Percentiles rank a stretch among this genome's conserved stretches.
phyloP scores from a whole-genome alignment of 495 filamentous ascomycete genomes.

The Xylaria sp. region DNA sequence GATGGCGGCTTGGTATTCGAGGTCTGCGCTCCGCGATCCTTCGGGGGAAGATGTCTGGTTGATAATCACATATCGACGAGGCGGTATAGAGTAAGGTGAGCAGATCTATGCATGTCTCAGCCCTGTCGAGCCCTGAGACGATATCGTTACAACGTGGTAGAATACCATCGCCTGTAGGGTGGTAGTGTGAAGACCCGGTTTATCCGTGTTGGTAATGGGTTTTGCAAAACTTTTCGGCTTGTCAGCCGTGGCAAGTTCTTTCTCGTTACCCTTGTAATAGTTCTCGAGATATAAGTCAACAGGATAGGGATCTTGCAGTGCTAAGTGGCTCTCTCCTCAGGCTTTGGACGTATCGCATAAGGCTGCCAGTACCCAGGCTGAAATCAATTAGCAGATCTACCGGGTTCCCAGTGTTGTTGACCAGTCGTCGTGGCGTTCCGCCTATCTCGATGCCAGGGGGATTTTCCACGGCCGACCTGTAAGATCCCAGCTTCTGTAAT shows the following conservation, averaged over 20 bases:
- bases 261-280: background rate
- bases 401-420: background rate
- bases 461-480: slow-evolving; percentile 16
- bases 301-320: slow-evolving; percentile 4
- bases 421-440: slow-evolving; percentile 20
- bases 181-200: background rate
- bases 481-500: slow-evolving; percentile 9
- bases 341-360: background rate
- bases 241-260: background rate
- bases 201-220: slow-evolving; percentile 1
- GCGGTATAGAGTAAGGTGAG: background rate
- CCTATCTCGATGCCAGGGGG: slow-evolving; percentile 9
- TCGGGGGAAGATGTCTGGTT: background rate
- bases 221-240: slow-evolving; percentile 2
- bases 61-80: background rate
- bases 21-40: background rate
- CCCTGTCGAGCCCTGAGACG: slow-evolving; percentile 36
- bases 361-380: background rate
- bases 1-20: background rate
- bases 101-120: slow-evolving; percentile 35
- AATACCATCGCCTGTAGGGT: background rate
- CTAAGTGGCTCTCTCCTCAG: background rate
- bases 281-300: background rate
- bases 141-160: slow-evolving; percentile 17
- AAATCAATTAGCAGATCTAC: background rate